phyloP scores from a whole-genome alignment of 805 yeast species.

The Candida coquimbonensis region DNA sequence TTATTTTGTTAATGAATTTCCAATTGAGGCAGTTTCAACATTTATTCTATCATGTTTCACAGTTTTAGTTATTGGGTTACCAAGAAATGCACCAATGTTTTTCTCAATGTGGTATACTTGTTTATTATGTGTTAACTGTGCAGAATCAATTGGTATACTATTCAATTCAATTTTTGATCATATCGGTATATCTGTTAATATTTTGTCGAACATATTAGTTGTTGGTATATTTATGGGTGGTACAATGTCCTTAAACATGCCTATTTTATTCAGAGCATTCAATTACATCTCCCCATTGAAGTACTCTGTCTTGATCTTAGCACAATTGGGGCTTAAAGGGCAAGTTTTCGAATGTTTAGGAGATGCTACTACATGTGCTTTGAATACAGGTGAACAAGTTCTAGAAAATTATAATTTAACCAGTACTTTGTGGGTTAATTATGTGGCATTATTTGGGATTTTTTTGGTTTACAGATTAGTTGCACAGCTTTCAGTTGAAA shows the following conservation, averaged over 20 bases:
- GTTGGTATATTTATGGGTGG: conserved; percentile 79
- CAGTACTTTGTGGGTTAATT: conserved; percentile 13
- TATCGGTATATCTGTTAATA: conserved; percentile 69
- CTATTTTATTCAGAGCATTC: conserved; percentile 56
- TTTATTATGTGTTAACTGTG: conserved; percentile 55
- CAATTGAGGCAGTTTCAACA: conserved; percentile 56
- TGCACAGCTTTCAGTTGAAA: conserved; percentile 7
- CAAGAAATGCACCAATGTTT: conserved; percentile 55
- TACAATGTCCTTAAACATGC: conserved; percentile 66
- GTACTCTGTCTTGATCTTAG: conserved; percentile 54
- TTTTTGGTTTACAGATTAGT: conserved; percentile 12
- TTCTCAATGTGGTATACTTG: conserved; percentile 54
- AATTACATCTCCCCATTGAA: conserved; percentile 69
- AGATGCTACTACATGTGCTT: conserved; percentile 37
- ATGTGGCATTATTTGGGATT: conserved; percentile 12
- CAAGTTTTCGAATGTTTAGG: conserved; percentile 45
- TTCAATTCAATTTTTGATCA: conserved; percentile 65
- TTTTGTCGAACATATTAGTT: conserved; percentile 55
- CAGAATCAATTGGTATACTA: conserved; percentile 75
- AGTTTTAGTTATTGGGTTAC: conserved; percentile 66
- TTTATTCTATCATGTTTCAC: conserved; percentile 52
- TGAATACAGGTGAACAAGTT: conserved; percentile 49
- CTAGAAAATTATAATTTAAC: conserved; percentile 41
- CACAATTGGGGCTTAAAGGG: conserved; percentile 50
- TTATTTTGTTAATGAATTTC: conserved; percentile 58